A percentile compares a stretch with the other conserved stretches of the same genome.
phyloP scores from a whole-genome alignment of 805 yeast species.

The Sporopachydermia lactativora region DNA sequence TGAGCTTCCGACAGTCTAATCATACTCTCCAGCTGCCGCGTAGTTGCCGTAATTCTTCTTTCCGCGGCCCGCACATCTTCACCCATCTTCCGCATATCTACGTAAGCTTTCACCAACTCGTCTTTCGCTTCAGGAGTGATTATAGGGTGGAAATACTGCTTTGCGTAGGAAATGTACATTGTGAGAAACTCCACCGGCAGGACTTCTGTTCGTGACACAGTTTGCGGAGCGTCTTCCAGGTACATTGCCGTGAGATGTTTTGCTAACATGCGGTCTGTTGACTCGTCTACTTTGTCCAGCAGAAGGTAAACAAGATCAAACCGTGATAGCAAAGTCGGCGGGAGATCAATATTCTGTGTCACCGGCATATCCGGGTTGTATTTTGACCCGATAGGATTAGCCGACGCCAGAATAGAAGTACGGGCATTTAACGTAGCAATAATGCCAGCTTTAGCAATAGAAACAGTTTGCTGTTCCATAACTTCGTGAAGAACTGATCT shows the following conservation, averaged over 20 bases:
- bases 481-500: conserved; percentile 95
- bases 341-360: conserved; percentile 87
- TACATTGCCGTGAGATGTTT: conserved; percentile 85
- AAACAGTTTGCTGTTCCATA: conserved; percentile 98
- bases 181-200: conserved; percentile 83
- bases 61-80: conserved; percentile 81
- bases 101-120: conserved; percentile 78
- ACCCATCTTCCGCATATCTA: conserved; percentile 87
- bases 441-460: conserved; percentile 97
- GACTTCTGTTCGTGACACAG: conserved; percentile 51
- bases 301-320: conserved; percentile 89
- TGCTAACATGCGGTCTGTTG: conserved; percentile 74
- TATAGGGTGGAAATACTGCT: conserved; percentile 67
- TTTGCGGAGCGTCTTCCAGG: conserved; percentile 71
- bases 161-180: conserved; percentile 86
- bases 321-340: conserved; percentile 90
- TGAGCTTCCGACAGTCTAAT: conserved; percentile 92
- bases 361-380: conserved; percentile 94
- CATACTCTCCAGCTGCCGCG: conserved; percentile 94
- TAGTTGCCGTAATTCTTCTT: conserved; percentile 91
- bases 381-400: conserved; percentile 92
- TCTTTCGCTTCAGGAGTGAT: conserved; percentile 69
- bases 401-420: conserved; percentile 90
- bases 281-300: conserved; percentile 84
- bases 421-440: conserved; percentile 94